Base-by-base conservation (phyloP, 495 filamentous ascomycete species). In the Talaromyces trachyspermus region DNA sequence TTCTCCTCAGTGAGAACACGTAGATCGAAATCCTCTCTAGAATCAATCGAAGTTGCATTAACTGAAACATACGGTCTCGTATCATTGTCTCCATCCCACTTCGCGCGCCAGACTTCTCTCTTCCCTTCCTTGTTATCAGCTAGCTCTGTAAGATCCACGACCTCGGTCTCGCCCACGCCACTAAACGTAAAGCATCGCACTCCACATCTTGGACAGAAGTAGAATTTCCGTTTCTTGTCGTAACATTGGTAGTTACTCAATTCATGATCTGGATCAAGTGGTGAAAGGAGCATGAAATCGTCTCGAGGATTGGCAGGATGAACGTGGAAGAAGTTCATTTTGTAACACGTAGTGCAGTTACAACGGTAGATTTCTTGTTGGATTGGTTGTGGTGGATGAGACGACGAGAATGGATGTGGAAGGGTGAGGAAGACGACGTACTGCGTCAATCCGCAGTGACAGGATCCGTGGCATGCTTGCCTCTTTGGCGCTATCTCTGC, bases 261-360 rank as follows among this genome's bases (percentile, higher is more conserved):
- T 8, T 47, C 58, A 0, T 33, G 27, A 6, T 52, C 22, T 7
- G 59, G 61, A 41, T 57, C 46, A 0, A 58, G 45, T 5, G 63
- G 63, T 8, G 46, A 48, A 26, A 66, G 54, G 17, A 66, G 53
- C 35, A 55, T 15, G 52, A 66, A 66, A 44, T 64, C 63, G 17
- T 57, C 49, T 5, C 55, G 57, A 4, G 56, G 33, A 33, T 54
- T 48, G 12, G 47, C 42, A 11, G 53, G 49, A 25, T 60, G 58
- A 18, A 63, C 46, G 52, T 66, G 63, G 39, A 66, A 54, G 36
- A 64, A 44, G 0, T 50, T 52, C 37, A 54, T 48, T 46, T 66
- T 66, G 33, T 59, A 52, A 53, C 63, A 66, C 17, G 58, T 56
- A 8, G 38, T 54, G 53, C 63, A 66, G 48, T 64, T 66, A 52